A percentile compares a stretch with the other conserved stretches of the same genome.
Conservation (phyloP, 345 rosid species). For the Syzygium aqueum region DNA sequence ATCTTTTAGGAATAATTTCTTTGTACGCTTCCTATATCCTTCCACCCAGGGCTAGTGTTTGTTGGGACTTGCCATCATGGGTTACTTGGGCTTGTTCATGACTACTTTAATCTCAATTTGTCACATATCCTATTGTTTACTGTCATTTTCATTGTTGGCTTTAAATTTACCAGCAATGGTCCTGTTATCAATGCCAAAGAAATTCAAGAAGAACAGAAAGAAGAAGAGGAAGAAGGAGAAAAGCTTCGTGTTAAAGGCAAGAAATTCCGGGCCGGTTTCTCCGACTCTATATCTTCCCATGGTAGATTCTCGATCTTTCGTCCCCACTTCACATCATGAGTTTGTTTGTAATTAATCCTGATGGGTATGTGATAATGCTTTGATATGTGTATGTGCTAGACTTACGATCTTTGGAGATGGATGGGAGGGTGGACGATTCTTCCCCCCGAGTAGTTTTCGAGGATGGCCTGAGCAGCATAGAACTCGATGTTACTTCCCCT, state of each 20-base stretch:
- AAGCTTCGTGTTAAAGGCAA: slow-evolving; percentile 13
- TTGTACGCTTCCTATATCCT: background rate
- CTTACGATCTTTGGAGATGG: slow-evolving; percentile 10
- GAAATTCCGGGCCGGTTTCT: slow-evolving; percentile 33
- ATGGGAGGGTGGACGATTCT: slow-evolving; percentile 3
- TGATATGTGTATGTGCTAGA: slow-evolving; percentile 10
- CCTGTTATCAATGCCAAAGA: slow-evolving; percentile 5
- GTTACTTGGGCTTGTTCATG: background rate
- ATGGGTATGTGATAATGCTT: background rate
- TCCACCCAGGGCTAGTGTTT: background rate
- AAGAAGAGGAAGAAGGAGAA: slow-evolving; percentile 6
- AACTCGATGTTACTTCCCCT: slow-evolving; percentile 16
- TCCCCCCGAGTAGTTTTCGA: slow-evolving; percentile 13
- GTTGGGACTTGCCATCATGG: background rate
- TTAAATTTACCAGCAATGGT: slow-evolving; percentile 13
- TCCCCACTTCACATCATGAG: background rate
- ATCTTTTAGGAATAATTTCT: background rate
- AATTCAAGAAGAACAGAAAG: background rate
- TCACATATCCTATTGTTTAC: background rate
- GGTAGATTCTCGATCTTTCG: slow-evolving; percentile 18
- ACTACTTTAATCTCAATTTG: background rate
- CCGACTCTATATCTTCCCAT: slow-evolving; percentile 31
- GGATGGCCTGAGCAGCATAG: slow-evolving; percentile 18
- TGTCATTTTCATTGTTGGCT: background rate
- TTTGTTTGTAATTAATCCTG: background rate